Percentiles rank a stretch among this genome's conserved stretches.
Evolutionary conservation across 148 eudicot species (phyloP).

Genomic region (Suaeda aralocaspica): DNA sequence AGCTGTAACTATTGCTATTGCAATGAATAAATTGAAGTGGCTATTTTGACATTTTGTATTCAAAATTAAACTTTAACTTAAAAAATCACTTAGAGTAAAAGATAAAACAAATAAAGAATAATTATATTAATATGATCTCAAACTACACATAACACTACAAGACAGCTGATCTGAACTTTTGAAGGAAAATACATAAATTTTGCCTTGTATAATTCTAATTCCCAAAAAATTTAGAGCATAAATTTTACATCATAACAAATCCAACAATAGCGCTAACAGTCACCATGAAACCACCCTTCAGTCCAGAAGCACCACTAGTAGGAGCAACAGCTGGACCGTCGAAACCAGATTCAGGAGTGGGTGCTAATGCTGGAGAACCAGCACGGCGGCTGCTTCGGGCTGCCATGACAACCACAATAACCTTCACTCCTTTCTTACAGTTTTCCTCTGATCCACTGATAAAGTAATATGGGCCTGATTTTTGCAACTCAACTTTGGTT

Average conservation of each 20-base stretch:
- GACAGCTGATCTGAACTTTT: background rate
- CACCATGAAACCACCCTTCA: slow-evolving; percentile 22
- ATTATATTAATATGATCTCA: background rate
- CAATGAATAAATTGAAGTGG: too few species aligned
- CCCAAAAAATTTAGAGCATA: background rate
- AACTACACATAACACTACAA: background rate
- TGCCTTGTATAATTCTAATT: slow-evolving; percentile 2
- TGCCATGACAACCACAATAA: slow-evolving; percentile 61
- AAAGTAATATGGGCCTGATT: slow-evolving; percentile 63
- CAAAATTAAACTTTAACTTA: too few species aligned
- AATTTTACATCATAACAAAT: slow-evolving; percentile 24
- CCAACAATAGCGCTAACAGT: slow-evolving; percentile 28
- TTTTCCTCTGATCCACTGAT: slow-evolving; percentile 52
- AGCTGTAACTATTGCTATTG: too few species aligned
- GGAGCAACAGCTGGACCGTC: slow-evolving; percentile 49
- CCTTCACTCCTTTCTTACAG: slow-evolving; percentile 70
- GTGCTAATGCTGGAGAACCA: slow-evolving; percentile 48
- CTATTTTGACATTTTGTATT: too few species aligned
- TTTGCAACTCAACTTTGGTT: slow-evolving; percentile 38
- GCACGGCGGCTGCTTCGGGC: slow-evolving; percentile 18
- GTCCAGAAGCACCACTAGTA: slow-evolving; percentile 34
- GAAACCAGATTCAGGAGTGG: slow-evolving; percentile 29
- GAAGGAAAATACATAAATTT: slow-evolving; percentile 33
- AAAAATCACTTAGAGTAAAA: background rate
- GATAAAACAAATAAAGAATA: slow-evolving; percentile 10